Evolutionary conservation across 2,329 filamentous ascomycete genomes (phyloP), one percentile per base, ranked within the genome.

Genomic region (Chaetothyriales sp.): DNA sequence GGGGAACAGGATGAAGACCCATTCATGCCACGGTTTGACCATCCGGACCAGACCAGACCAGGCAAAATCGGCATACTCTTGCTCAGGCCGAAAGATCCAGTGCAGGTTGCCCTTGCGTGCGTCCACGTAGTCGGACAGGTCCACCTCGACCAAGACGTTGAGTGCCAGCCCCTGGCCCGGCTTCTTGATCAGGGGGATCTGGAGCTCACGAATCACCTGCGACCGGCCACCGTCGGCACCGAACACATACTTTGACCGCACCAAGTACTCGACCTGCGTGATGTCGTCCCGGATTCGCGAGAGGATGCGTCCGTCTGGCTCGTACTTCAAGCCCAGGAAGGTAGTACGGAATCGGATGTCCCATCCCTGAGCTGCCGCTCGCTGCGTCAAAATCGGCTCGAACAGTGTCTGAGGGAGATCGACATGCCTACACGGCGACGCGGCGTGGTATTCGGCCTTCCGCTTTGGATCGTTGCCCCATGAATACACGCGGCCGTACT

Each of bases 11-110:
- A 77, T 75, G 44, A 76, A 75, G 65, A 78, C 70, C 77, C 78
- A 83, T 65, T 82, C 75, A 55, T 74, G 60, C 78, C 78, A 82
- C 0, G 78, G 73, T 64, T 75, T 78, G 3, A 82, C 77, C 77
- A 82, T 81, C 20, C 79, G 68, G 2, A 73, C 66, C 55, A 78
- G 63, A 2, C 62, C 64, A 28, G 66, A 65, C 71, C 73, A 77
- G 0, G 68, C 75, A 63, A 74, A 80, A 0, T 66, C 65, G 0
- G 74, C 73, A 49, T 73, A 65, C 49, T 77, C 71, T 2, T 62
- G 62, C 51, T 77, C 73, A 0, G 79, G 77, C 54, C 73, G 70
- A 59, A 81, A 66, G 1, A 79, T 66, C 73, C 76, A 80, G 60
- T 83, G 78, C 18, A 82, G 65, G 58, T 80, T 81, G 0, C 78